Percentiles rank a stretch among this genome's conserved stretches.
Conservation (phyloP, 1,139 yeast species). For the Yamadazyma taylorii region DNA sequence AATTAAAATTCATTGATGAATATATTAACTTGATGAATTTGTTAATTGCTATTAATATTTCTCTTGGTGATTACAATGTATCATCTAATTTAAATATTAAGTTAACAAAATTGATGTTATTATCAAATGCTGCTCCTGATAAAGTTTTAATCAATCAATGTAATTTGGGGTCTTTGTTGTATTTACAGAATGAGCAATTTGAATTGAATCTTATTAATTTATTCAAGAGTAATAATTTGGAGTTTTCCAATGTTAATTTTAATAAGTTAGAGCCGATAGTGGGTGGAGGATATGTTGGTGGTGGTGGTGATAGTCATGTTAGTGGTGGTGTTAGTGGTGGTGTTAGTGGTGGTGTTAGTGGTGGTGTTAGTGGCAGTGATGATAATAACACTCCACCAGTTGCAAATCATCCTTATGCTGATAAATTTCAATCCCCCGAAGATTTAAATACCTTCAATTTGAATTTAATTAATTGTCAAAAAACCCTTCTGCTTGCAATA, state of each 20-base stretch:
- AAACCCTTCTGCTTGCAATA: conserved; percentile 36
- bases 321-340: too few relatives aligned
- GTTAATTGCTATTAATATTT: conserved; percentile 63
- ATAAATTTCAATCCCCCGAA: neutral
- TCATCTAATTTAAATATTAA: conserved; percentile 66
- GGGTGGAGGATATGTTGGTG: too few relatives aligned
- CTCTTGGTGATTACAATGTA: conserved; percentile 63
- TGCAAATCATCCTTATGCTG: conserved; percentile 1
- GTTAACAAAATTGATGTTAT: conserved; percentile 71
- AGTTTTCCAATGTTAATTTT: neutral
- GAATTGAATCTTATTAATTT: conserved; percentile 46
- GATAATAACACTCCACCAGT: conserved; percentile 6
- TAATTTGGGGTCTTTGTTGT: conserved; percentile 70
- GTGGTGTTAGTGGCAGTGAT: conserved; percentile 19
- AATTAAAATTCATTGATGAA: conserved; percentile 66
- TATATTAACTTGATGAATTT: conserved; percentile 72
- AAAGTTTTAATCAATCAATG: conserved; percentile 67
- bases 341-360: too few relatives aligned
- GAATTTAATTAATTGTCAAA: conserved; percentile 6
- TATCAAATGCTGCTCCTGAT: conserved; percentile 67
- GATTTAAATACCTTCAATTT: conserved; percentile 2
- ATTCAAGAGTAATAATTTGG: conserved; percentile 21
- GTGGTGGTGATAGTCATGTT: too few relatives aligned
- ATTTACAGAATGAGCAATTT: conserved; percentile 66
- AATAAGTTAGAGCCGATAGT: neutral